Conservation (phyloP, 176 grass and related monocot genomes). For the Oryza glumipatula region DNA sequence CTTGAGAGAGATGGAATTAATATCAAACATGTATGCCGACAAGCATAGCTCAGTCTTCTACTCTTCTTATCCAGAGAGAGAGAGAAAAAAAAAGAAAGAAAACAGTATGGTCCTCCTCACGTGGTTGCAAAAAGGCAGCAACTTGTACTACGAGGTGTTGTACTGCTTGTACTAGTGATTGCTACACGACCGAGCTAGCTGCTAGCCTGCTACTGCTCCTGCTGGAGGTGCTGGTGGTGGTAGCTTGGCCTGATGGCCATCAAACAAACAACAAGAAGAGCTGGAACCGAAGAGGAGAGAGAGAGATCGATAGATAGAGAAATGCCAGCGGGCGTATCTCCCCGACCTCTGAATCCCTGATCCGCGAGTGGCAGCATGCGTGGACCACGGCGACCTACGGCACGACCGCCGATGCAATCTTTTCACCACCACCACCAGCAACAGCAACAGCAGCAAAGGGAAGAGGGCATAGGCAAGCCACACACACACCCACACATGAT, state of each 20-base stretch:
- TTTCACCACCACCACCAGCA: no score
- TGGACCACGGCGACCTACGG: no score
- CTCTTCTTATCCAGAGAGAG: not conserved
- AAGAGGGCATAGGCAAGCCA: no score
- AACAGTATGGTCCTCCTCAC: not conserved
- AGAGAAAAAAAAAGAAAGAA: not conserved
- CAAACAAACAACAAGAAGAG: not conserved
- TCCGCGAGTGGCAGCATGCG: conserved; percentile 14
- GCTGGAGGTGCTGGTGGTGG: no score
- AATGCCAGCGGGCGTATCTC: not conserved
- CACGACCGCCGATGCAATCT: no score
- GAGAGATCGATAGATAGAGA: not conserved
- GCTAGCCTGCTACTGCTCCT: not conserved
- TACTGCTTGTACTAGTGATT: conserved; percentile 39
- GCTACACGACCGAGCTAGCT: not conserved
- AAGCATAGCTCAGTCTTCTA: not conserved
- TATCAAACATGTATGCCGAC: not conserved
- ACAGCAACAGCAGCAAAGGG: not conserved
- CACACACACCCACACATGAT: no score
- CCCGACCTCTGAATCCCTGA: not conserved
- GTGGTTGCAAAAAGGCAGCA: conserved; percentile 1
- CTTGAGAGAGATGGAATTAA: not conserved
- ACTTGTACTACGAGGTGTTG: conserved; percentile 6
- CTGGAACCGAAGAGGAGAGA: not conserved
- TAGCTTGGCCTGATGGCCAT: conserved; percentile 10